Conservation (phyloP, 2,329 filamentous ascomycete genomes). For the Pezizomycotina sp. region DNA sequence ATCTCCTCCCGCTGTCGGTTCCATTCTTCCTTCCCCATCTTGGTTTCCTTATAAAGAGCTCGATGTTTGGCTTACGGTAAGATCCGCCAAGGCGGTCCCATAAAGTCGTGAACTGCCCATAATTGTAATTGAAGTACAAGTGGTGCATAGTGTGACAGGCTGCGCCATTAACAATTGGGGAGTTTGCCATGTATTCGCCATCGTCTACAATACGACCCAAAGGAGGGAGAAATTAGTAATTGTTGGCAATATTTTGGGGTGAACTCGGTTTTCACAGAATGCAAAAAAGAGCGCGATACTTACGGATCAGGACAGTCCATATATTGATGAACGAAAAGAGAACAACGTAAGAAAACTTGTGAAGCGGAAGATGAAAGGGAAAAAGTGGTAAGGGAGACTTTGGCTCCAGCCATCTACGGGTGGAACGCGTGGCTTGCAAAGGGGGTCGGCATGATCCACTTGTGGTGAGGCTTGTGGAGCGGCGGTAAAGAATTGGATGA, state of each 20-base stretch:
- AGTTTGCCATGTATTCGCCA: constrained; percentile 83
- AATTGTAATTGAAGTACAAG: constrained; percentile 76
- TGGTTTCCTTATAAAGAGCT: constrained; percentile 71
- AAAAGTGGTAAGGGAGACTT: constrained; percentile 80
- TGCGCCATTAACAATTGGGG: constrained; percentile 80
- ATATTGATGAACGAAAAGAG: constrained; percentile 89
- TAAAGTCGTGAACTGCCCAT: constrained; percentile 81
- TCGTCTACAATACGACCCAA: constrained; percentile 42
- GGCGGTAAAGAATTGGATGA: constrained; percentile 66
- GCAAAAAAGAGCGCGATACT: constrained; percentile 9
- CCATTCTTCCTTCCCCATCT: constrained; percentile 72
- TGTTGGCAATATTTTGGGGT: too few species aligned
- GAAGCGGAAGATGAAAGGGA: constrained; percentile 84
- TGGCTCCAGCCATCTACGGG: constrained; percentile 77
- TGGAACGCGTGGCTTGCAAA: constrained; percentile 91
- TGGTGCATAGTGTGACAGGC: constrained; percentile 92
- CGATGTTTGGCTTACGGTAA: constrained; percentile 70
- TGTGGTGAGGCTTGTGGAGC: constrained; percentile 94
- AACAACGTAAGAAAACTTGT: constrained; percentile 72
- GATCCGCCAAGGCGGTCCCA: constrained; percentile 80
- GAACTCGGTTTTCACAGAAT: neutral
- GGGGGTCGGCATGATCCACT: constrained; percentile 97
- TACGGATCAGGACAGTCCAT: constrained; percentile 80
- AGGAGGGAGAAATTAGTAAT: neutral
- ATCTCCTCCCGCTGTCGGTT: constrained; percentile 58